A percentile compares a stretch with the other conserved stretches of the same genome.
Conservation (phyloP, 2,329 filamentous ascomycete genomes). For the Colletotrichum paranaense region DNA sequence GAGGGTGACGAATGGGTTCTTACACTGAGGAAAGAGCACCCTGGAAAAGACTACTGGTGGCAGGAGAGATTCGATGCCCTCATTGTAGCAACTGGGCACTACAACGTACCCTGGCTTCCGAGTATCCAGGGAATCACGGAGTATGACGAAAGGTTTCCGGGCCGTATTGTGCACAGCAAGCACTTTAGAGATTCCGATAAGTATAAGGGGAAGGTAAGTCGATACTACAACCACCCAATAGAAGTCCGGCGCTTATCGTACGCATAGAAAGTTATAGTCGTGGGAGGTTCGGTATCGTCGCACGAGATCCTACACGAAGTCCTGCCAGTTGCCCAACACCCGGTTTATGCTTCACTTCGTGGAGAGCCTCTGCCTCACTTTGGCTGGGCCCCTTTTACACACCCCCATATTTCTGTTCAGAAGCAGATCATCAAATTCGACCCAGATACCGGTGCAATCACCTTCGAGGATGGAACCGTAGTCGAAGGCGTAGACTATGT, state of each 20-base stretch:
- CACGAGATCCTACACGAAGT: constrained; percentile 67
- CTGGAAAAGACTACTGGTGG: constrained; percentile 52
- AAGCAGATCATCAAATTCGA: constrained; percentile 57
- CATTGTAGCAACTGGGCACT: constrained; percentile 54
- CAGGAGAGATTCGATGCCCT: constrained; percentile 53
- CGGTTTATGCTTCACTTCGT: constrained; percentile 60
- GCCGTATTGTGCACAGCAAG: constrained; percentile 53
- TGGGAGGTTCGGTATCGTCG: constrained; percentile 69
- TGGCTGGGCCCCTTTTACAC: constrained; percentile 66
- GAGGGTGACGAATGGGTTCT: constrained; percentile 57
- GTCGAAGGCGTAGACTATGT: constrained; percentile 64
- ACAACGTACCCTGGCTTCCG: constrained; percentile 53
- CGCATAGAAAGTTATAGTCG: constrained; percentile 61
- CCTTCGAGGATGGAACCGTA: constrained; percentile 63
- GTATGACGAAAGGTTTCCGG: constrained; percentile 49
- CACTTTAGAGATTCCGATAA: constrained; percentile 47
- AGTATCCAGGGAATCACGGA: constrained; percentile 53
- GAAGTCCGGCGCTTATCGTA: not conserved
- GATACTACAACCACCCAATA: accelerated
- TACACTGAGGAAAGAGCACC: constrained; percentile 56
- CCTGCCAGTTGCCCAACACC: constrained; percentile 54
- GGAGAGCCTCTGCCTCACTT: constrained; percentile 62
- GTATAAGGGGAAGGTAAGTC: constrained; percentile 38
- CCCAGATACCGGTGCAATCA: constrained; percentile 49
- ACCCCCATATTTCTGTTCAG: constrained; percentile 58